phyloP scores from a whole-genome alignment of 768 basidiomycete species.

The Jaapia argillacea region DNA sequence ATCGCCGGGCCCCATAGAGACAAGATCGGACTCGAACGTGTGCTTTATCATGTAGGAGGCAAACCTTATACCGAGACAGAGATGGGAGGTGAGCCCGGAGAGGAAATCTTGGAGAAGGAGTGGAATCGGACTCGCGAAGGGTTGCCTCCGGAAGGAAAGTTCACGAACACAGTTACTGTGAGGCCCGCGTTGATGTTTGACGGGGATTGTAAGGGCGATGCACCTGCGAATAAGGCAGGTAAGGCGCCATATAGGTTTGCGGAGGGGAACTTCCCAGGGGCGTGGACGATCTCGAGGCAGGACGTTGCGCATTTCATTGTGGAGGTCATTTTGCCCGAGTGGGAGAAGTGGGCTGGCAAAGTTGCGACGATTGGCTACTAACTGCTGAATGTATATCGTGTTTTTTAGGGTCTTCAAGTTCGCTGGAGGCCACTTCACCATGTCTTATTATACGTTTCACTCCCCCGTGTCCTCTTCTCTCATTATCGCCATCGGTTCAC shows the following conservation, averaged over 20 bases:
- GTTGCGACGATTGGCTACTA: slow-evolving; percentile 40
- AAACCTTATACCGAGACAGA: slow-evolving; percentile 36
- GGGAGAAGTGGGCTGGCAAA: slow-evolving; percentile 46
- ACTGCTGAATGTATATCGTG: no score
- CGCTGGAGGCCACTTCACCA: no score
- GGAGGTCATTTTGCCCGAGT: slow-evolving; percentile 31
- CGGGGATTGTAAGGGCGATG: no score
- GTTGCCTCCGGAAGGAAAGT: slow-evolving; percentile 30
- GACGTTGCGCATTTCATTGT: slow-evolving; percentile 62
- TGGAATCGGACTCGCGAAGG: slow-evolving; percentile 19
- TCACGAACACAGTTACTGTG: slow-evolving; percentile 41
- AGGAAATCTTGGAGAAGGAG: slow-evolving; percentile 40
- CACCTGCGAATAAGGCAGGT: no score
- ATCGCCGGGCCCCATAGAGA: slow-evolving; percentile 42
- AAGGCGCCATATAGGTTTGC: slow-evolving; percentile 32
- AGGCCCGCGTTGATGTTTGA: slow-evolving; percentile 54
- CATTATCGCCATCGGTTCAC: no score
- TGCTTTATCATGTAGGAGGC: slow-evolving; percentile 36
- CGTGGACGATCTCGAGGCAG: slow-evolving; percentile 44
- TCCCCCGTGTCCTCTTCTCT: no score
- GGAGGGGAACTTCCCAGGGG: slow-evolving; percentile 25
- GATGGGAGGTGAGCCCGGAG: slow-evolving; percentile 18
- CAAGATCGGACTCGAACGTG: slow-evolving; percentile 50
- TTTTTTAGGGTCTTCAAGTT: no score
- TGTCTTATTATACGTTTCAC: no score